A percentile compares a stretch with the other conserved stretches of the same genome.
These are phyloP conservation scores for Neocucurbitaria cava DNA, from an alignment of 2,329 filamentous ascomycete species.

Conservation along the genomic window DNA sequence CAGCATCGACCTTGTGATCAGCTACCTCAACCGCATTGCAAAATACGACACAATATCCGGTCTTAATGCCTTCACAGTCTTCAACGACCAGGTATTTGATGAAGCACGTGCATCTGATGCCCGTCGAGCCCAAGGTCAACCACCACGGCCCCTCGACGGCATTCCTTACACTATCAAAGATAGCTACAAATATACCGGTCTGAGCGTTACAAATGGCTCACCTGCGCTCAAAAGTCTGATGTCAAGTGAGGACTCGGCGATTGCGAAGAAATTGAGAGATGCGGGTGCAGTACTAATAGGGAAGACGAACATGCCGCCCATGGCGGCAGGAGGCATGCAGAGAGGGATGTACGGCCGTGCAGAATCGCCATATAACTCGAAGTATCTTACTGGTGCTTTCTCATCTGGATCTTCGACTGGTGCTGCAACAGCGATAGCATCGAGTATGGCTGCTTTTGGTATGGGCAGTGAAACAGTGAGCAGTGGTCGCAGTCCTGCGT, in stretches of 20 bases:
- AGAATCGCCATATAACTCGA: conserved; percentile 63
- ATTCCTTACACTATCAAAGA: conserved; percentile 67
- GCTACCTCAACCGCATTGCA: conserved; percentile 57
- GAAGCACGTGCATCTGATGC: conserved; percentile 58
- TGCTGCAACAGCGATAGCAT: conserved; percentile 58
- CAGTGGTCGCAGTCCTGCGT: conserved; percentile 63
- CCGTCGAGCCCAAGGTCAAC: conserved; percentile 48
- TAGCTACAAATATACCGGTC: conserved; percentile 61
- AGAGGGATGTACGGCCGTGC: conserved; percentile 64
- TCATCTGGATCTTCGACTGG: conserved; percentile 67
- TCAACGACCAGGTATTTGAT: conserved; percentile 56
- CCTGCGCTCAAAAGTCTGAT: conserved; percentile 61
- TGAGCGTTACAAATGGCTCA: conserved; percentile 63
- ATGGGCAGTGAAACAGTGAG: conserved; percentile 64
- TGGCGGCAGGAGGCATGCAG: conserved; percentile 66
- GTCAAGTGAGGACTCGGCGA: conserved; percentile 61
- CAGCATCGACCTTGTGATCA: conserved; percentile 55
- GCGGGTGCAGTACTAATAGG: conserved; percentile 62
- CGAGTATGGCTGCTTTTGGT: conserved; percentile 61
- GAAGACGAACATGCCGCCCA: conserved; percentile 66
- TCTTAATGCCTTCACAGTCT: conserved; percentile 58
- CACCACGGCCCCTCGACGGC: conserved; percentile 57
- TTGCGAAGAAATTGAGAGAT: conserved; percentile 55
- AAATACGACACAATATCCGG: conserved; percentile 53
- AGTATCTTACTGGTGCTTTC: conserved; percentile 62